These are phyloP conservation scores for Sclerotinia subarctica DNA, from an alignment of 2,329 filamentous ascomycete genomes.

Conservation along the genomic window DNA sequence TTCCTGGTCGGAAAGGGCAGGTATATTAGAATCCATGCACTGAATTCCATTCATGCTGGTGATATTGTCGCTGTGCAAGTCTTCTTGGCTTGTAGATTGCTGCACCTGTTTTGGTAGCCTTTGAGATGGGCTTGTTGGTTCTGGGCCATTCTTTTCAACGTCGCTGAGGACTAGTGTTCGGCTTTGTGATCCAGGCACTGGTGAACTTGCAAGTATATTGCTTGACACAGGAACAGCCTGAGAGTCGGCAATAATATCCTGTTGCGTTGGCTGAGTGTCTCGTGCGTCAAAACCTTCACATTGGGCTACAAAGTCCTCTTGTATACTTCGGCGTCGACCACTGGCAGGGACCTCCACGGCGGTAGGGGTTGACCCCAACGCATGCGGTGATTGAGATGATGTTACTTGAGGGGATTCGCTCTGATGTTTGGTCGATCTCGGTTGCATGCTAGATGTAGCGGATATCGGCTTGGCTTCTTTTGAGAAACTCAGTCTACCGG, in stretches of 20 bases:
- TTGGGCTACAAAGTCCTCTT: constrained; percentile 35
- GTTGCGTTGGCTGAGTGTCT: constrained; percentile 29
- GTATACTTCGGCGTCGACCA: constrained; percentile 27
- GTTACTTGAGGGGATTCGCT: not conserved
- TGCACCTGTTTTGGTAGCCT: not conserved
- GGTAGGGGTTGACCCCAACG: not conserved
- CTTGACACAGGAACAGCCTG: constrained; percentile 23
- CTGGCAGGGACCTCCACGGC: constrained; percentile 33
- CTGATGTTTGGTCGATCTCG: not conserved
- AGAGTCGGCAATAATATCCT: constrained; percentile 35
- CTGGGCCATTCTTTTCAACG: not conserved
- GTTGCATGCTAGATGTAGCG: not conserved
- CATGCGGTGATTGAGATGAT: not conserved
- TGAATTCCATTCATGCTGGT: not conserved
- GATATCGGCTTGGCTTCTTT: not conserved
- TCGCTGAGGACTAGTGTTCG: too few species aligned
- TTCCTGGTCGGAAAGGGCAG: not conserved
- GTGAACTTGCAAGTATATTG: constrained; percentile 11
- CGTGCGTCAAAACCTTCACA: constrained; percentile 31
- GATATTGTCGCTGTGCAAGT: not conserved
- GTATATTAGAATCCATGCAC: not conserved
- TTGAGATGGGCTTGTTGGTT: constrained; percentile 6
- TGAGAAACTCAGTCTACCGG: not conserved
- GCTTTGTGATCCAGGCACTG: not conserved
- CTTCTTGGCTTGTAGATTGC: not conserved